Percentiles rank a stretch among this genome's conserved stretches.
Conservation (phyloP, 75 land plant species). For the Pinus albicaulis region DNA sequence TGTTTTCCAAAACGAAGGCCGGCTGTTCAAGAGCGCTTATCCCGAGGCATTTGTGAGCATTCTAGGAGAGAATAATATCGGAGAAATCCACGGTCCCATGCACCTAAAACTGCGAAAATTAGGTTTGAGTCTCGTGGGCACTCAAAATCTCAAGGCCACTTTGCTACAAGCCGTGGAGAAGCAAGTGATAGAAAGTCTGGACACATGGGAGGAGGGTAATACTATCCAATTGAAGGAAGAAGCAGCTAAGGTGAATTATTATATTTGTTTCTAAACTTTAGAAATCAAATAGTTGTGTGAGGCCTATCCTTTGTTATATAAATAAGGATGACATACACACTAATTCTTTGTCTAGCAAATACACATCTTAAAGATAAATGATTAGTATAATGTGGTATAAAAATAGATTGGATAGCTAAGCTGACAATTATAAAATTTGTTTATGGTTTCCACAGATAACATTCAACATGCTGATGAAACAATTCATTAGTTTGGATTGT, state of each 20-base stretch:
- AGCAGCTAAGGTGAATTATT: background rate
- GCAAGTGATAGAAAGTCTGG: conserved; percentile 20
- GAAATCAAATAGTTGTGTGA: too few species aligned
- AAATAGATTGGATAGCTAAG: too few species aligned
- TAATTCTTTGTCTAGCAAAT: too few species aligned
- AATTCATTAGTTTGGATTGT: too few species aligned
- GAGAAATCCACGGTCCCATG: background rate
- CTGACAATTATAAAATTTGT: too few species aligned
- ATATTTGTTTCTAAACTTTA: too few species aligned
- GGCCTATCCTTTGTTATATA: too few species aligned
- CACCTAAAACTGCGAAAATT: conserved; percentile 3
- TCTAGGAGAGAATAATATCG: conserved; percentile 3
- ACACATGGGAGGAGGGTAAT: conserved; percentile 32
- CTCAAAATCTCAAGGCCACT: background rate
- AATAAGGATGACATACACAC: too few species aligned
- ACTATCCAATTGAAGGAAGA: background rate
- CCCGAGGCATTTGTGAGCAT: conserved; percentile 8
- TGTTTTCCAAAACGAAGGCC: conserved; percentile 14
- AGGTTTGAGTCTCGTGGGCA: background rate
- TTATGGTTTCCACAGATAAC: background rate
- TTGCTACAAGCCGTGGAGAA: background rate
- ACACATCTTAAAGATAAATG: too few species aligned
- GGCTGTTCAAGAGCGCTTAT: conserved; percentile 9
- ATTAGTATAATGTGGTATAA: too few species aligned
- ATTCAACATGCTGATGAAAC: background rate